phyloP scores from a whole-genome alignment of 75 land plant genomes.

The Selaginella moellendorffii region DNA sequence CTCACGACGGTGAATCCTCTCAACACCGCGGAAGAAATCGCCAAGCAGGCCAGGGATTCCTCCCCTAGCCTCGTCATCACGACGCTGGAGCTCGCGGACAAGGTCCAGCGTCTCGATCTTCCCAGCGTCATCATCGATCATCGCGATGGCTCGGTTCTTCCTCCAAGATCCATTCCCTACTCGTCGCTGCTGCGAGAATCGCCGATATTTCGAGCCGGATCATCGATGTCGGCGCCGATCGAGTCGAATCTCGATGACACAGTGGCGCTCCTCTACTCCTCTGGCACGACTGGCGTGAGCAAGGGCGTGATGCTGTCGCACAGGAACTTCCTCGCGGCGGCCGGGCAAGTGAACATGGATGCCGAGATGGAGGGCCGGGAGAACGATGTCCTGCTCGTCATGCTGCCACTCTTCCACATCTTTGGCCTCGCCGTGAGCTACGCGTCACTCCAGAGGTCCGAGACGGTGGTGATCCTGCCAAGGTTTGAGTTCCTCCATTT shows the following conservation, averaged over 20 bases:
- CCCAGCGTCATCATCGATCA: constrained; percentile 15
- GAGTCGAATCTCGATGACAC: constrained; percentile 22
- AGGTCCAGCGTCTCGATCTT: constrained; percentile 23
- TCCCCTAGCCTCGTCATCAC: constrained; percentile 19
- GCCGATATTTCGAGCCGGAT: too few relatives aligned
- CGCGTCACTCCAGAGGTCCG: constrained; percentile 41
- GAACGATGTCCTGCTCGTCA: constrained; percentile 23
- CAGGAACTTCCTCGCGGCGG: constrained; percentile 40
- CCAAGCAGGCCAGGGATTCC: constrained; percentile 34
- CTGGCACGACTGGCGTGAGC: constrained; percentile 32
- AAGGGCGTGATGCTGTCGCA: constrained; percentile 40
- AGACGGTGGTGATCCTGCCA: constrained; percentile 38
- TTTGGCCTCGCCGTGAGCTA: constrained; percentile 42
- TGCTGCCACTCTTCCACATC: constrained; percentile 76
- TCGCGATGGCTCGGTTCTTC: too few relatives aligned
- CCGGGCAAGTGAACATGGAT: constrained; percentile 14
- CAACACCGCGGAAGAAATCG: constrained; percentile 40
- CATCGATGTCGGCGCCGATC: too few relatives aligned
- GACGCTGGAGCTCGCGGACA: constrained; percentile 10
- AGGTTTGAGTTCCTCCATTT: constrained; percentile 39
- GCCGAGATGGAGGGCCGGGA: not conserved
- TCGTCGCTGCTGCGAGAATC: too few relatives aligned
- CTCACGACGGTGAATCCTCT: constrained; percentile 43
- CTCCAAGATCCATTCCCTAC: too few relatives aligned
- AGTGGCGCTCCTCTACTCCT: constrained; percentile 33